Conservation (phyloP, 805 yeast species). For the Candida boidinii region DNA sequence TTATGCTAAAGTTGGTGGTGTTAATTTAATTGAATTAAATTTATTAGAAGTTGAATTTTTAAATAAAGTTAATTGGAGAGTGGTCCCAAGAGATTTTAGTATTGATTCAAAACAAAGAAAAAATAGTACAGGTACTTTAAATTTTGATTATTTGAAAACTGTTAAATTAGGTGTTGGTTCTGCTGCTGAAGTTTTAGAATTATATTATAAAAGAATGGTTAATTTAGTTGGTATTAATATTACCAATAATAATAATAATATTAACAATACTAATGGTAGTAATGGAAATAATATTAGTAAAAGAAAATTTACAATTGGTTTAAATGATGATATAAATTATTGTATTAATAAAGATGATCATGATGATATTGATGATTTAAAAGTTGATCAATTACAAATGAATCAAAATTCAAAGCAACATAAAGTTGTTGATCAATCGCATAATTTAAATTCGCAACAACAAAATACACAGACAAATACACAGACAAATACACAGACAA, state of each 20-base stretch:
- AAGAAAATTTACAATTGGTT: slow-evolving; percentile 21
- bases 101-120: slow-evolving; percentile 11
- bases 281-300: slow-evolving; percentile 1
- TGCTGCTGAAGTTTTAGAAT: slow-evolving; percentile 32
- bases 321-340: slow-evolving; percentile 17
- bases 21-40: slow-evolving; percentile 73
- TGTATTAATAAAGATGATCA: slow-evolving; percentile 5
- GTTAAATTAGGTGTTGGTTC: slow-evolving; percentile 19
- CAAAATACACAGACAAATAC: not conserved
- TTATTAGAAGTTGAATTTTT: slow-evolving; percentile 84
- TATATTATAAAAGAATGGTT: slow-evolving; percentile 42
- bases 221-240: slow-evolving; percentile 33
- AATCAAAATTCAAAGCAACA: not conserved
- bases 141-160: slow-evolving; percentile 22
- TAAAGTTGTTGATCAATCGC: not conserved
- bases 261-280: slow-evolving; percentile 2
- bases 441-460: not conserved
- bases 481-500: not conserved
- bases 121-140: slow-evolving; percentile 16
- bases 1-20: slow-evolving; percentile 95
- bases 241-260: slow-evolving; percentile 5
- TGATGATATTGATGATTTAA: slow-evolving; percentile 1
- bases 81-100: slow-evolving; percentile 47
- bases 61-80: slow-evolving; percentile 68
- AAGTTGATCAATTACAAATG: not conserved